phyloP scores from a whole-genome alignment of 2,329 filamentous ascomycete genomes.

The Nannizziopsis arthrosporioides region DNA sequence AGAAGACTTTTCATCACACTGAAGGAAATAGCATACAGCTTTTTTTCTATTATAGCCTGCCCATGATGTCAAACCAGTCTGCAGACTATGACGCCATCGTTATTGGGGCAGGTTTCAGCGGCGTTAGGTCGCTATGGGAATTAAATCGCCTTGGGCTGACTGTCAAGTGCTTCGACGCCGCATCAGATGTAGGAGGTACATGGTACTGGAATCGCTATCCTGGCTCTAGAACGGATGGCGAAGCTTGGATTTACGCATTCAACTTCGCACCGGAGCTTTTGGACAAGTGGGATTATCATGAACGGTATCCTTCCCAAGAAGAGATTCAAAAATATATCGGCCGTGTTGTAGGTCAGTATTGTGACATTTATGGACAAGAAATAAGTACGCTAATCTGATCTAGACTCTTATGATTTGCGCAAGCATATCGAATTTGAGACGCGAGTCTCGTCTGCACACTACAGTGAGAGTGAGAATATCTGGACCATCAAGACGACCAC shows the following conservation, averaged over 20 bases:
- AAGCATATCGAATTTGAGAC: too few species aligned
- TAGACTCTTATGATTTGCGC: constrained; percentile 6
- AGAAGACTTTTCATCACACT: too few species aligned
- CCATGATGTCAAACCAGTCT: too few species aligned
- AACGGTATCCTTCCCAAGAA: constrained; percentile 16
- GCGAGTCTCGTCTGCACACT: too few species aligned
- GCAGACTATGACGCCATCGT: constrained; percentile 27
- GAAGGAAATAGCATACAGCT: too few species aligned
- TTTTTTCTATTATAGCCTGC: too few species aligned
- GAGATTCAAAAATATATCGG: constrained; percentile 24
- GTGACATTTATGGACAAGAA: constrained; percentile 17
- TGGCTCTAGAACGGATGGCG: constrained; percentile 33
- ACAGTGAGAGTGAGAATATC: too few species aligned
- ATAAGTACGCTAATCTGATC: constrained; percentile 16
- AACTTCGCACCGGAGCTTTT: constrained; percentile 20
- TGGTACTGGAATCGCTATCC: constrained; percentile 39
- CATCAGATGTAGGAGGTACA: constrained; percentile 30
- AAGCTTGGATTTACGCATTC: constrained; percentile 22
- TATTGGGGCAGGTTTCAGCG: constrained; percentile 33
- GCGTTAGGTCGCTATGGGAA: constrained; percentile 28
- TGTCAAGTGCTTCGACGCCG: constrained; percentile 32
- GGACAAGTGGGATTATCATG: constrained; percentile 17
- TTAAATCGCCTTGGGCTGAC: constrained; percentile 29
- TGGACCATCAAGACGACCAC: too few species aligned
- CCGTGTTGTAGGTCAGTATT: constrained; percentile 18